Evolutionary conservation across 768 basidiomycete species (phyloP), one percentile per base, ranked within the genome.

Genomic region (Peribolospora baueri): DNA sequence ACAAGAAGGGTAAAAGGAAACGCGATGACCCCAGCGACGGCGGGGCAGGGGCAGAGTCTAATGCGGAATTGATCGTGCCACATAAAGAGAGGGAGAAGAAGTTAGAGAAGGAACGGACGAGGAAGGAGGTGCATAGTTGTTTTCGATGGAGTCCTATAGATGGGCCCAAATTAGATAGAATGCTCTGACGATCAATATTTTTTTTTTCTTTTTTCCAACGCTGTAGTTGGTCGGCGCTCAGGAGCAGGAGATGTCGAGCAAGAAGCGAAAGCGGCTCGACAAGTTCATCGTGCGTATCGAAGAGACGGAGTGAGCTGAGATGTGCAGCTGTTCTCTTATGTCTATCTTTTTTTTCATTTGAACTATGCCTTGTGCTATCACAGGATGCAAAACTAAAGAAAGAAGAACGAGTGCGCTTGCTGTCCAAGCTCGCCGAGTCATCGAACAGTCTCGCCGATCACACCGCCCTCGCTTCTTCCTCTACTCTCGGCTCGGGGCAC

Each of bases 311-410:
- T 25, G 25, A 25, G 25, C 25, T 25, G 25, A 25, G 25, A 25
- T 25, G 25, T 25, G 25, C 40, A 40, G 52, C 25, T 42, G 52
- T 5, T 54, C 7, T 36, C 14, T 41, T 37, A n/a, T 48, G 7
- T 25, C 6, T n/a, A 5, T 1, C 25, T 13, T 4, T 53, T 46
- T 46, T 5, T 36, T 14, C 13, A 54, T 37, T 13, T 11, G 0
- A 9, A 11, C 8, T 3, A 5, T 5, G 42, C 40, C 38, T 3
- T n/a, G 5, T 25, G 8, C 10, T 25, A 25, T 25, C 25, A 25
- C 56, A 88, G 85, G 82, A 85, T 51, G 88, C 88, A 70, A 90
- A 90, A 68, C 70, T 91, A 50, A 85, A 82, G 68, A 84, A 87
- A 65, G 88, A 93, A 63, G 84, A 85, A 58, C 76, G 87, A 48